A percentile compares a stretch with the other conserved stretches of the same genome.
Evolutionary conservation across 2,329 filamentous ascomycete genomes (phyloP).

Genomic region (Cercospora sp.): DNA sequence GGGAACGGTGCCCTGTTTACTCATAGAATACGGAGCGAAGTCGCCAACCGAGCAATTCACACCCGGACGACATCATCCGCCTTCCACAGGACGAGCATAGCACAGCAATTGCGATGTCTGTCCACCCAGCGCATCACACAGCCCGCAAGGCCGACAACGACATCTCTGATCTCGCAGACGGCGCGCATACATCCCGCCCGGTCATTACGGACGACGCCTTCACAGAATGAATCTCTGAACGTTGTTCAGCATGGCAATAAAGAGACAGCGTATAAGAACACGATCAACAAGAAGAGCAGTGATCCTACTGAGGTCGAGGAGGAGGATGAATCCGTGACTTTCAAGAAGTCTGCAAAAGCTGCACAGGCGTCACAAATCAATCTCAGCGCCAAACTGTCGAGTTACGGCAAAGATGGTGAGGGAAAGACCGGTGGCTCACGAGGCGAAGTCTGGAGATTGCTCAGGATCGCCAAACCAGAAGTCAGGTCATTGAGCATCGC

Average conservation of each 20-base stretch:
- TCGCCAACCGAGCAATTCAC: background rate
- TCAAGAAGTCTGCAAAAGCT: slow-evolving; percentile 77
- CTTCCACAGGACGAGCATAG: background rate
- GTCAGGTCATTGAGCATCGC: slow-evolving; percentile 74
- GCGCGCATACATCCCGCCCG: slow-evolving; percentile 10
- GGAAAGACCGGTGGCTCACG: slow-evolving; percentile 56
- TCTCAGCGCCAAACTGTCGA: slow-evolving; percentile 80
- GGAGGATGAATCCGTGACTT: slow-evolving; percentile 60
- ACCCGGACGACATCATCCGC: background rate
- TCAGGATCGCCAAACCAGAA: slow-evolving; percentile 88
- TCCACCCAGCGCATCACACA: slow-evolving; percentile 17
- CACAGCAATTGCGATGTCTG: slow-evolving; percentile 24
- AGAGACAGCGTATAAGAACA: slow-evolving; percentile 24
- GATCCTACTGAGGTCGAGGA: slow-evolving; percentile 42
- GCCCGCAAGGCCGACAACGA: slow-evolving; percentile 16
- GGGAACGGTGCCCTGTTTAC: slow-evolving; percentile 40
- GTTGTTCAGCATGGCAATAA: slow-evolving; percentile 17
- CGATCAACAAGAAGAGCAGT: slow-evolving; percentile 20
- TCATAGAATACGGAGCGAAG: slow-evolving; percentile 34
- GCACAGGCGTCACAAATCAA: slow-evolving; percentile 86
- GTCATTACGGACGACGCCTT: slow-evolving; percentile 26
- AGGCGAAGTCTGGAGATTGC: slow-evolving; percentile 77
- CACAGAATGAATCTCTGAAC: slow-evolving; percentile 20
- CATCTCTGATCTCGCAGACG: slow-evolving; percentile 14
- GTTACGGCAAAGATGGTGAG: slow-evolving; percentile 62